Conservation (phyloP, 2,329 filamentous ascomycete genomes). For the Didymella segeticola region DNA sequence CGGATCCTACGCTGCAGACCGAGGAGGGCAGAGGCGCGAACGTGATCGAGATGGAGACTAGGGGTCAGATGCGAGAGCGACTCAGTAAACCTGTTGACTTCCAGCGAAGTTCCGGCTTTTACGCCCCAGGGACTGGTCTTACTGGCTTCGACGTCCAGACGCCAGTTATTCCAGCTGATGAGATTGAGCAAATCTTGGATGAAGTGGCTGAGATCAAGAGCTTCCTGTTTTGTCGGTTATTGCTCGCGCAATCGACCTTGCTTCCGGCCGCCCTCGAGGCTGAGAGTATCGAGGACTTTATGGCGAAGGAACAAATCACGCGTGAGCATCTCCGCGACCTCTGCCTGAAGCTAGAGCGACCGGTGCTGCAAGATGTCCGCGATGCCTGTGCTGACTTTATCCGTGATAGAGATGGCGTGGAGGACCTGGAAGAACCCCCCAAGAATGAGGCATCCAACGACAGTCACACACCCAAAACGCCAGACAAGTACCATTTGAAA, state of each 20-base stretch:
- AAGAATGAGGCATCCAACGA: slow-evolving; percentile 28
- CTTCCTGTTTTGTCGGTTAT: slow-evolving; percentile 57
- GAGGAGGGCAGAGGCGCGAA: slow-evolving; percentile 35
- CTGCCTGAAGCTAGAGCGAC: slow-evolving; percentile 57
- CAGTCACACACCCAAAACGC: slow-evolving; percentile 11
- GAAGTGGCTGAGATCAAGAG: slow-evolving; percentile 60
- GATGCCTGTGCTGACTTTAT: slow-evolving; percentile 60
- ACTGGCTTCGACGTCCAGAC: slow-evolving; percentile 41
- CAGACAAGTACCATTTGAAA: slow-evolving; percentile 15
- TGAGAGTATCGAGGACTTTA: slow-evolving; percentile 55
- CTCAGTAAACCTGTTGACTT: slow-evolving; percentile 52
- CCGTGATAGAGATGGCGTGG: slow-evolving; percentile 49
- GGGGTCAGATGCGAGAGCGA: slow-evolving; percentile 49
- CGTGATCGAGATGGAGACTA: slow-evolving; percentile 54
- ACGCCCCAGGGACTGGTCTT: slow-evolving; percentile 45
- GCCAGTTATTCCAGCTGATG: slow-evolving; percentile 51
- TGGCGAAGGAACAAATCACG: slow-evolving; percentile 52
- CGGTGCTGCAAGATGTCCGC: slow-evolving; percentile 57
- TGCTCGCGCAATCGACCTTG: slow-evolving; percentile 55
- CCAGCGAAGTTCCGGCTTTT: slow-evolving; percentile 40
- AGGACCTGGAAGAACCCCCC: slow-evolving; percentile 38
- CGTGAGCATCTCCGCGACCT: slow-evolving; percentile 55
- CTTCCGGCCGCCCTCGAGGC: slow-evolving; percentile 55
- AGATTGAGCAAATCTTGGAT: slow-evolving; percentile 52
- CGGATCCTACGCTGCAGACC: slow-evolving; percentile 22